phyloP scores from a whole-genome alignment of 1,284 basidiomycete genomes.

The Rhodotorula mucilaginosa region DNA sequence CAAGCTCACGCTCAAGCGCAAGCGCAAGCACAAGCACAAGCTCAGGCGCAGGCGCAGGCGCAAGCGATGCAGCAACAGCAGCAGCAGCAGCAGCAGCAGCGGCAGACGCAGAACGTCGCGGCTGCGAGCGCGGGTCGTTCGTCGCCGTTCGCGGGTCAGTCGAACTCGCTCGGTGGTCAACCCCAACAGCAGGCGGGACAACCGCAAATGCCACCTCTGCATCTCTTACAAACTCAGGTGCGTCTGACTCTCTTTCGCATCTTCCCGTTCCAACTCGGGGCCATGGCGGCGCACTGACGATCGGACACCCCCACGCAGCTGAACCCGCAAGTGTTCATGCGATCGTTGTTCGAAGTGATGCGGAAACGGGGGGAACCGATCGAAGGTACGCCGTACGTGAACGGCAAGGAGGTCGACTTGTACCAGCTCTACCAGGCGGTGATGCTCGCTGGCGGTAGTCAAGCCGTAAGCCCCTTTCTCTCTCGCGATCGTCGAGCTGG shows the following conservation, averaged over 20 bases:
- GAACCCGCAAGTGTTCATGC: conserved; percentile 42
- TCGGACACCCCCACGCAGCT: conserved; percentile 20
- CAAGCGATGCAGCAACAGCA: conserved; percentile 7
- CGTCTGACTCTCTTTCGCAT: background rate
- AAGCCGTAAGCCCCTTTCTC: conserved; percentile 18
- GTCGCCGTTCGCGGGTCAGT: conserved; percentile 5
- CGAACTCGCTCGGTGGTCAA: background rate
- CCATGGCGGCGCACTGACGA: background rate
- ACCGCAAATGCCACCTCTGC: conserved; percentile 26
- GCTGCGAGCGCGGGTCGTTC: conserved; percentile 13
- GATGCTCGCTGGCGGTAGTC: conserved; percentile 33
- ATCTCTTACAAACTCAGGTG: conserved; percentile 27
- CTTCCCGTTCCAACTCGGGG: background rate
- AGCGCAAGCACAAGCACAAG: conserved; percentile 4
- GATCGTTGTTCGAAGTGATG: conserved; percentile 42
- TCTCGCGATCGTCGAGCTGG: too few relatives aligned
- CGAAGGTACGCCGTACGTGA: conserved; percentile 35
- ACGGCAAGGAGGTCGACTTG: conserved; percentile 42
- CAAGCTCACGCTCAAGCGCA: conserved; percentile 16
- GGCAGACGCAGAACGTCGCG: conserved; percentile 12
- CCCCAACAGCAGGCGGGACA: conserved; percentile 1
- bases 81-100: conserved; percentile 11
- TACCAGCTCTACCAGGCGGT: conserved; percentile 42
- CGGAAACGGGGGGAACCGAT: conserved; percentile 42
- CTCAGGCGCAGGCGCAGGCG: background rate